phyloP scores from a whole-genome alignment of 257 asterid species.

The Pogostemon cablin region DNA sequence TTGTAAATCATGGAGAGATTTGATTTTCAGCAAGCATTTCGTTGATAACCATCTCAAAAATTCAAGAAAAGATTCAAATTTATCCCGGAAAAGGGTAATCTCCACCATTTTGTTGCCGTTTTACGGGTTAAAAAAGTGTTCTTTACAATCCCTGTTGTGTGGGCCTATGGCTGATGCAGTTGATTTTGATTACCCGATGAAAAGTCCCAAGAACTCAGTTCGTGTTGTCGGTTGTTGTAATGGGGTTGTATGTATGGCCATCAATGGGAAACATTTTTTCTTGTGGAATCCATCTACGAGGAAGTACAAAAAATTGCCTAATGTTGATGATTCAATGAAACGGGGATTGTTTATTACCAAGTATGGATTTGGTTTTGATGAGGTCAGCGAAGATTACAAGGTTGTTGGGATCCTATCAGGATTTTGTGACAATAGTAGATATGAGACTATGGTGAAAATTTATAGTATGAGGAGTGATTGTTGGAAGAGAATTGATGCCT shows the following conservation, averaged over 20 bases:
- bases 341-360: constrained; percentile 31
- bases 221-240: constrained; percentile 39
- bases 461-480: constrained; percentile 45
- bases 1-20: constrained; percentile 42
- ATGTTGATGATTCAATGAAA: constrained; percentile 16
- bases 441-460: constrained; percentile 37
- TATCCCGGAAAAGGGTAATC: constrained; percentile 28
- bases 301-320: constrained; percentile 35
- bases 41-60: constrained; percentile 32
- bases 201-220: constrained; percentile 29
- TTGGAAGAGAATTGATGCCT: constrained; percentile 42
- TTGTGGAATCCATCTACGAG: constrained; percentile 48
- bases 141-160: constrained; percentile 12
- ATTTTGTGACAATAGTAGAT: constrained; percentile 18
- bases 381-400: constrained; percentile 42
- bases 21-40: constrained; percentile 41
- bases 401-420: constrained; percentile 38
- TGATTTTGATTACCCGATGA: constrained; percentile 38
- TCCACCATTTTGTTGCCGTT: constrained; percentile 32
- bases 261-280: constrained; percentile 33
- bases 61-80: constrained; percentile 24
- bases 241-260: constrained; percentile 41
- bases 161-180: constrained; percentile 24
- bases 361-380: constrained; percentile 48
- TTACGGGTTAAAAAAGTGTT: constrained; percentile 30